These are phyloP conservation scores for Tetramitus jugosus DNA, from an alignment of 208 protist genomes.

Conservation along the genomic window DNA sequence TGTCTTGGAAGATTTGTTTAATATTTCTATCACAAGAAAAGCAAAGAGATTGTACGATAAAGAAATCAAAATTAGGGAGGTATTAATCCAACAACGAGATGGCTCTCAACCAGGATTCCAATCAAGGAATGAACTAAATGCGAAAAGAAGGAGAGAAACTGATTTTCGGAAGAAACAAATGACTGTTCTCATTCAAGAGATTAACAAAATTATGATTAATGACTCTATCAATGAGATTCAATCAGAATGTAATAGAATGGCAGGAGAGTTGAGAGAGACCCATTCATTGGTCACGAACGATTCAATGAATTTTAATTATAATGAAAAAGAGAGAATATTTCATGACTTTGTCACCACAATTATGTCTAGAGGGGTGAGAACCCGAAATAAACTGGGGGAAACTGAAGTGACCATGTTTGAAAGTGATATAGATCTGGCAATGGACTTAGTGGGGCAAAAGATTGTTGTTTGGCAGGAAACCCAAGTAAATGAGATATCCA, in stretches of 20 bases:
- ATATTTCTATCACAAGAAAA: not conserved
- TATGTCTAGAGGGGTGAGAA: not conserved
- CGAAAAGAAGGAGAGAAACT: not conserved
- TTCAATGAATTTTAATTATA: not conserved
- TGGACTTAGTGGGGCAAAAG: not conserved
- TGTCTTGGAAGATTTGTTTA: not conserved
- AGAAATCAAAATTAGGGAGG: slow-evolving; percentile 2
- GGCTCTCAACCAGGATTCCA: not conserved
- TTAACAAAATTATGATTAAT: not conserved
- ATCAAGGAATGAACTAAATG: not conserved
- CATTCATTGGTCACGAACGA: not conserved
- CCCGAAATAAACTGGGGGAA: not conserved
- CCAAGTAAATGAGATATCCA: not conserved
- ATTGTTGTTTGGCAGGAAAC: not conserved
- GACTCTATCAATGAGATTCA: not conserved
- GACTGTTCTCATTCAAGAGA: not conserved
- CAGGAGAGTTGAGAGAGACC: too few species aligned
- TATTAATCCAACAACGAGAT: not conserved
- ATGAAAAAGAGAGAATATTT: not conserved
- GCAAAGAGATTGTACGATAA: not conserved
- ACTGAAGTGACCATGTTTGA: not conserved
- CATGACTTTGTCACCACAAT: not conserved
- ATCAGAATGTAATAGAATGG: too few species aligned
- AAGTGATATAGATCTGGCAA: not conserved
- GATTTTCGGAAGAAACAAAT: slow-evolving; percentile 9